phyloP scores from a whole-genome alignment of 108 stramenopile genomes.

The Discostella pseudostelligera region DNA sequence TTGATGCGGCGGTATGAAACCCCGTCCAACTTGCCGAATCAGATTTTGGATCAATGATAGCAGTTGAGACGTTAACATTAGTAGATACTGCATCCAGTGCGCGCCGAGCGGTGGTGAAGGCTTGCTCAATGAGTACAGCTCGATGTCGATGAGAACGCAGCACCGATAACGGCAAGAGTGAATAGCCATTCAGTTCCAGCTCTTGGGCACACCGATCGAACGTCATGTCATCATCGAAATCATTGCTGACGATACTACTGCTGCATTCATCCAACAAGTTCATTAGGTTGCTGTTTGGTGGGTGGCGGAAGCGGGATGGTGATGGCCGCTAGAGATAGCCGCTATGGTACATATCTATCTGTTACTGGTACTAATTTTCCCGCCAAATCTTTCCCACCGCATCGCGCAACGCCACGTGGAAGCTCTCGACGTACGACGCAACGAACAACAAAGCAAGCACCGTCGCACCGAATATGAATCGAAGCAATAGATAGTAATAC shows the following conservation, averaged over 20 bases:
- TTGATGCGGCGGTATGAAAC: slow-evolving; percentile 56
- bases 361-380: no score
- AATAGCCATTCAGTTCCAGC: slow-evolving; percentile 6
- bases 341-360: no score
- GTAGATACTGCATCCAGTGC: slow-evolving; percentile 10
- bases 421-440: no score
- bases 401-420: no score
- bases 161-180: slow-evolving; percentile 1
- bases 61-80: not conserved
- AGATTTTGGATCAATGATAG: slow-evolving; percentile 46
- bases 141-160: not conserved
- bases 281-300: no score
- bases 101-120: slow-evolving; percentile 14
- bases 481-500: no score
- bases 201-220: slow-evolving; percentile 1
- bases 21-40: slow-evolving; percentile 76
- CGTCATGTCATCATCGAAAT: not conserved
- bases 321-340: no score
- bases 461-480: no score
- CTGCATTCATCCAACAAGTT: not conserved
- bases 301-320: no score
- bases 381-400: no score
- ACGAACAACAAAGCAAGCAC: no score
- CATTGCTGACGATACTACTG: not conserved
- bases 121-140: not conserved